Evolutionary conservation across 106 monocot species (phyloP).

Genomic region (Platanthera guangdongensis): DNA sequence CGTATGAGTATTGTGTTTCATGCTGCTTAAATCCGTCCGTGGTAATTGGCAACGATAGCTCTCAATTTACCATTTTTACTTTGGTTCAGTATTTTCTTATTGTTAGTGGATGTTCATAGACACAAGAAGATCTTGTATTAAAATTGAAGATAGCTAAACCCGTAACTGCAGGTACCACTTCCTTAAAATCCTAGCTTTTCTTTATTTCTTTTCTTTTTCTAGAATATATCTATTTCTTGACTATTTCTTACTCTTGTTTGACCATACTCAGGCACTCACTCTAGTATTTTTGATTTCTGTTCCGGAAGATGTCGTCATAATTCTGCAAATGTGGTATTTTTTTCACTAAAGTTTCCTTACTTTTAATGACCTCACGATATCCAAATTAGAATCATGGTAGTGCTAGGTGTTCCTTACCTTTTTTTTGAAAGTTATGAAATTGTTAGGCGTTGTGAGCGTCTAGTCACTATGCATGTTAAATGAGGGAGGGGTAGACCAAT

Average conservation of each 20-base stretch:
- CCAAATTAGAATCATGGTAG: neutral
- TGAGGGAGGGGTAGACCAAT: too few species aligned
- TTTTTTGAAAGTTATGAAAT: too few species aligned
- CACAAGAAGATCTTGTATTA: constrained; percentile 47
- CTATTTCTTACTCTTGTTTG: constrained; percentile 3
- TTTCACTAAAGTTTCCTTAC: neutral
- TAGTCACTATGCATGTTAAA: too few species aligned
- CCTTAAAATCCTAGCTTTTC: neutral
- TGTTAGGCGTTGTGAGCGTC: too few species aligned
- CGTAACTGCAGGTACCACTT: constrained; percentile 64
- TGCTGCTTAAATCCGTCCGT: constrained; percentile 85
- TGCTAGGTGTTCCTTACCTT: neutral
- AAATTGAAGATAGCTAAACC: constrained; percentile 86
- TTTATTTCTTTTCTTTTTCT: neutral
- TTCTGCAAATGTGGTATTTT: constrained; percentile 88
- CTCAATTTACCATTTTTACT: neutral
- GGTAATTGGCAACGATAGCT: constrained; percentile 28
- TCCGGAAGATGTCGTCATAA: constrained; percentile 94
- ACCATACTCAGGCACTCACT: constrained; percentile 61
- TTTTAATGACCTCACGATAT: neutral
- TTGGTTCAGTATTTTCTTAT: neutral
- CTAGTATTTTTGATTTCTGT: constrained; percentile 82
- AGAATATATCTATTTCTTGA: neutral
- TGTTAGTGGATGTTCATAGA: constrained; percentile 36
- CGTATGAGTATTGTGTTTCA: constrained; percentile 95